phyloP scores from a whole-genome alignment of 1,284 basidiomycete genomes.

The Mixia osmundae region DNA sequence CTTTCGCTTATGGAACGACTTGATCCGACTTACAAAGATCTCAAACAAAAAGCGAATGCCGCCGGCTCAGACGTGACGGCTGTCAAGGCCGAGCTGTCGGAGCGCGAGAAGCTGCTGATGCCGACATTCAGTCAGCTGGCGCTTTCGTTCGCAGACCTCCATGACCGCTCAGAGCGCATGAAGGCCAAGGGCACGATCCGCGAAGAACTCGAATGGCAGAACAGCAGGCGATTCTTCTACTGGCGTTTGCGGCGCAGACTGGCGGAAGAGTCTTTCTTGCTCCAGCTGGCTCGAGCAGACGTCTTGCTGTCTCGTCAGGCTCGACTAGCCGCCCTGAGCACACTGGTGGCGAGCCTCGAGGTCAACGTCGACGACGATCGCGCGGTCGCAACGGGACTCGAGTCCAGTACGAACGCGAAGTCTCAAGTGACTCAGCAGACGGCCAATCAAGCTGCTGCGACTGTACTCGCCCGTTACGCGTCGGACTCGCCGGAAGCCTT shows the following conservation, averaged over 20 bases:
- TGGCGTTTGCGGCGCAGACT: slow-evolving; percentile 55
- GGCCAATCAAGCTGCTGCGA: too few species aligned
- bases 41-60: slow-evolving; percentile 46
- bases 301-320: slow-evolving; percentile 18
- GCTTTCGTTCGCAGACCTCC: slow-evolving; percentile 83
- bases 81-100: slow-evolving; percentile 41
- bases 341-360: slow-evolving; percentile 13
- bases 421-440: too few species aligned
- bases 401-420: too few species aligned
- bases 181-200: slow-evolving; percentile 77
- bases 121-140: slow-evolving; percentile 89
- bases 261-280: slow-evolving; percentile 22
- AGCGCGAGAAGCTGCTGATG: slow-evolving; percentile 57
- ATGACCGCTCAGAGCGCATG: slow-evolving; percentile 80
- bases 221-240: slow-evolving; percentile 73
- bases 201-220: slow-evolving; percentile 59
- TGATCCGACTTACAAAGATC: slow-evolving; percentile 54
- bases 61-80: slow-evolving; percentile 46
- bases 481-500: too few species aligned
- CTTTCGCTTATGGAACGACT: slow-evolving; percentile 79
- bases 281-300: slow-evolving; percentile 19
- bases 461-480: too few species aligned
- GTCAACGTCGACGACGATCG: slow-evolving; percentile 17
- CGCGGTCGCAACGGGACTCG: slow-evolving; percentile 15
- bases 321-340: slow-evolving; percentile 15